A percentile compares a stretch with the other conserved stretches of the same genome.
Evolutionary conservation across 768 basidiomycete genomes (phyloP).

Genomic region (Boletus sp.): DNA sequence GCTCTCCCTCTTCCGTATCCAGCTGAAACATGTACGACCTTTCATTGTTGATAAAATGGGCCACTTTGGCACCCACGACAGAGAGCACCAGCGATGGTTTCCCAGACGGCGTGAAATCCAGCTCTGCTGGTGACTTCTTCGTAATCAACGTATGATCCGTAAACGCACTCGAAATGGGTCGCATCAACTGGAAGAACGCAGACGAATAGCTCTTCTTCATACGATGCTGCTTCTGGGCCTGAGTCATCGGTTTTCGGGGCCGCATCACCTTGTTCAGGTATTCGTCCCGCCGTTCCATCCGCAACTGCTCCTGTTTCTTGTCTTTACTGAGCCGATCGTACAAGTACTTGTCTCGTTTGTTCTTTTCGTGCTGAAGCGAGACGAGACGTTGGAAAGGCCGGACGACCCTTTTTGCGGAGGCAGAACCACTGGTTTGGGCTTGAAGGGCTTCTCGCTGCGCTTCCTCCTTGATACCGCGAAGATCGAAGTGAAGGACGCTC

Average conservation of each 20-base stretch:
- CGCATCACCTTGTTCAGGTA: conserved; percentile 73
- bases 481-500: conserved; percentile 59
- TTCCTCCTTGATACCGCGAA: conserved; percentile 73
- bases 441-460: conserved; percentile 61
- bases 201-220: conserved; percentile 86
- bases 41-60: conserved; percentile 74
- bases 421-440: conserved; percentile 39
- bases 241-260: conserved; percentile 46
- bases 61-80: conserved; percentile 68
- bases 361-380: conserved; percentile 73
- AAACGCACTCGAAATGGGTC: conserved; percentile 87
- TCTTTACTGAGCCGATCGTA: conserved; percentile 72
- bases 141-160: conserved; percentile 51
- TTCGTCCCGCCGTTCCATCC: conserved; percentile 72
- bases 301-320: conserved; percentile 71
- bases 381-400: conserved; percentile 71
- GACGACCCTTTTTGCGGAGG: conserved; percentile 51
- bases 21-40: conserved; percentile 82
- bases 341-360: conserved; percentile 69
- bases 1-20: conserved; percentile 84
- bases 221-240: conserved; percentile 72
- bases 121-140: conserved; percentile 66
- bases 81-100: conserved; percentile 78
- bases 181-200: conserved; percentile 81
- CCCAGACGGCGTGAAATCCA: conserved; percentile 70